A percentile compares a stretch with the other conserved stretches of the same genome.
Evolutionary conservation across 2,329 filamentous ascomycete species (phyloP).

Genomic region (Aspergillus sp.): DNA sequence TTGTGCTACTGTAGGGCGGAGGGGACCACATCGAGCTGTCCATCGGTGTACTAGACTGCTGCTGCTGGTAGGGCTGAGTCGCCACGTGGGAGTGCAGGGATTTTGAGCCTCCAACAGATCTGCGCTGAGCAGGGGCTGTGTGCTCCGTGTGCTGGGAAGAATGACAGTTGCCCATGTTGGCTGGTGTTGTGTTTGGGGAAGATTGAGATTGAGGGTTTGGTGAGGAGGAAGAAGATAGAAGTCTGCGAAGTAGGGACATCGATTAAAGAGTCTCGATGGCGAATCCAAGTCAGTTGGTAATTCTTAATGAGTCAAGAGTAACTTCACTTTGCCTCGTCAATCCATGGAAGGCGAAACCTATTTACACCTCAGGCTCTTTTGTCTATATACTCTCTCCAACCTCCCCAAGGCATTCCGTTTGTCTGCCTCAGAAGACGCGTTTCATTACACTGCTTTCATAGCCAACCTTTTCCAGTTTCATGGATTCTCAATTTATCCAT

Average conservation of each 20-base stretch:
- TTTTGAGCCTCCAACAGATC: slow-evolving; percentile 8
- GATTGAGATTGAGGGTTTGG: background rate
- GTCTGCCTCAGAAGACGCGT: background rate
- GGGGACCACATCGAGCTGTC: slow-evolving; percentile 21
- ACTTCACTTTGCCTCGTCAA: background rate
- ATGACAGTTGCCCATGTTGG: slow-evolving; percentile 17
- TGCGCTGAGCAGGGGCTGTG: slow-evolving; percentile 6
- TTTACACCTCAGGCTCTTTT: background rate
- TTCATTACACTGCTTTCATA: background rate
- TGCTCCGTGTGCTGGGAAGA: slow-evolving; percentile 6
- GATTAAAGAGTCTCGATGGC: background rate
- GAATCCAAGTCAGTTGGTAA: background rate
- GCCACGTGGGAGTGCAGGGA: slow-evolving; percentile 6
- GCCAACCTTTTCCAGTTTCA: background rate
- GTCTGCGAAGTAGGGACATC: slow-evolving; percentile 7
- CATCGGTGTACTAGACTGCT: background rate
- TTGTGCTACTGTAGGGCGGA: slow-evolving; percentile 23
- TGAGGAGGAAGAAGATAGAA: slow-evolving; percentile 2
- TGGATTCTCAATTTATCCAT: background rate
- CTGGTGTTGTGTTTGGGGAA: background rate
- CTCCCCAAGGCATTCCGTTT: background rate
- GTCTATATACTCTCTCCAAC: background rate
- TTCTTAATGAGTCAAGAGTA: background rate
- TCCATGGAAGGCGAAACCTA: background rate
- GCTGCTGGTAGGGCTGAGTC: slow-evolving; percentile 7